These are phyloP conservation scores for Sequoia sempervirens DNA, from an alignment of 75 land plant genomes.

Conservation along the genomic window DNA sequence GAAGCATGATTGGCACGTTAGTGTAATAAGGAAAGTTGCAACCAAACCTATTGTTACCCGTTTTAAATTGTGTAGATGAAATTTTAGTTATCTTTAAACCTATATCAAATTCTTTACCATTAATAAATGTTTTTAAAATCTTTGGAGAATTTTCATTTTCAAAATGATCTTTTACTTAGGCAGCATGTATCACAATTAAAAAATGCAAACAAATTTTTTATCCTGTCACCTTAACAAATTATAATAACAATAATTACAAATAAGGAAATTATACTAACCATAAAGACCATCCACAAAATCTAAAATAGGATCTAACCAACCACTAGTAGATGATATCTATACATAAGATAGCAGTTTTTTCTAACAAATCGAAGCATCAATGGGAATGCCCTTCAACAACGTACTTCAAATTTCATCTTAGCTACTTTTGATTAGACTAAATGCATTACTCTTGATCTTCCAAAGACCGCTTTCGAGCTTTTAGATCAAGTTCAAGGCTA, in stretches of 20 bases:
- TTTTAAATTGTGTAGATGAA: not conserved
- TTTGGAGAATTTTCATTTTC: not conserved
- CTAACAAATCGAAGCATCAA: not conserved
- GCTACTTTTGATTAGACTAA: not conserved
- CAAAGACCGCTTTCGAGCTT: slow-evolving; percentile 62
- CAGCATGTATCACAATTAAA: not conserved
- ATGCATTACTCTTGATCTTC: slow-evolving; percentile 52
- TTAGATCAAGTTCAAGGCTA: slow-evolving; percentile 54
- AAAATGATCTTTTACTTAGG: not conserved
- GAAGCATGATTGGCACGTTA: not conserved
- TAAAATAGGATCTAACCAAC: not conserved
- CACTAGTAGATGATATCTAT: not conserved
- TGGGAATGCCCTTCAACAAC: not conserved
- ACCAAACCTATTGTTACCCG: not conserved
- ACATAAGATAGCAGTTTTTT: not conserved
- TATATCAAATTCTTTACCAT: not conserved
- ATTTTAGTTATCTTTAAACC: not conserved
- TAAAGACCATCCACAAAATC: not conserved
- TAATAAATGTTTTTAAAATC: not conserved
- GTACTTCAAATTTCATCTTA: not conserved
- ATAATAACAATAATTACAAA: not conserved
- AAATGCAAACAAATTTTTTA: not conserved
- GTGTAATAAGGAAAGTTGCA: not conserved
- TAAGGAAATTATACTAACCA: not conserved
- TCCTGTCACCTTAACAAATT: not conserved